phyloP scores from a whole-genome alignment of 2,329 filamentous ascomycete species.

The Aspergillus sp. region DNA sequence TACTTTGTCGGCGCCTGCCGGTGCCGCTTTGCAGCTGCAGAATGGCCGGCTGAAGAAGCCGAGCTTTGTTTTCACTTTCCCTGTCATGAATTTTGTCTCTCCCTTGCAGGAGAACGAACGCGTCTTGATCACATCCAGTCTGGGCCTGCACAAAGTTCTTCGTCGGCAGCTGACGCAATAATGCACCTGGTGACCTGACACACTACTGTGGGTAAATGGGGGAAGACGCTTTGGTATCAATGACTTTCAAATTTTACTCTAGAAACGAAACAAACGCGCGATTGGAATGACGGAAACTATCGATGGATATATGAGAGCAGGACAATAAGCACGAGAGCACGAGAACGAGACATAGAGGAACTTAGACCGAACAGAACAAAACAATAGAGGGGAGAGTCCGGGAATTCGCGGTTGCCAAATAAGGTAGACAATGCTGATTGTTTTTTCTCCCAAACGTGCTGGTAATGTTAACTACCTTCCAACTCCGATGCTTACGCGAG shows the following conservation, averaged over 20 bases:
- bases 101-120: neutral
- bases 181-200: neutral
- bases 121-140: neutral
- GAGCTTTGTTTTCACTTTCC: neutral
- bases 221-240: neutral
- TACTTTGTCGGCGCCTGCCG: too few relatives aligned
- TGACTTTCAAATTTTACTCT: neutral
- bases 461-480: conserved; percentile 4
- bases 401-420: neutral
- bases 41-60: neutral
- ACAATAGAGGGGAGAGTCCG: neutral
- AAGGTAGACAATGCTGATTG: neutral
- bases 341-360: too few relatives aligned
- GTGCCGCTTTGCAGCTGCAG: neutral
- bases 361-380: neutral
- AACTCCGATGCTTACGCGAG: conserved; percentile 9
- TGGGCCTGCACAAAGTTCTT: neutral
- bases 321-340: neutral
- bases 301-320: neutral
- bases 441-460: neutral
- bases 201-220: neutral
- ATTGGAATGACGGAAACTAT: neutral
- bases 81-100: neutral
- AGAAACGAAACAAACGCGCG: neutral
- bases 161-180: neutral